A percentile compares a stretch with the other conserved stretches of the same genome.
phyloP scores from a whole-genome alignment of 2,329 filamentous ascomycete genomes.

The Sclerotinia nivalis region DNA sequence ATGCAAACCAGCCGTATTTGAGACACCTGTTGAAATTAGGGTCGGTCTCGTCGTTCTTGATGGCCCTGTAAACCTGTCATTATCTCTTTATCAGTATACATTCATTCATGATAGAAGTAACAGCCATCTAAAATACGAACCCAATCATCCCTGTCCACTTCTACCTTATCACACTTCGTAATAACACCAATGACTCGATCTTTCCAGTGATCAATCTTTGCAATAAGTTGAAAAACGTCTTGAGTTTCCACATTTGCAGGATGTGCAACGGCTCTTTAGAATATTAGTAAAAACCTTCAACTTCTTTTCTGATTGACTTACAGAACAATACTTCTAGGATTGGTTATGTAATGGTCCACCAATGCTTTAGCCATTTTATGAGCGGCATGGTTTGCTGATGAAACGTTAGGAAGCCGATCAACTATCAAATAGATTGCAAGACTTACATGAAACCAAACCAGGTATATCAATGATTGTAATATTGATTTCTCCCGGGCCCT shows the following conservation, averaged over 20 bases:
- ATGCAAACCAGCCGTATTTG: slow-evolving; percentile 12
- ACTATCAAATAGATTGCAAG: background rate
- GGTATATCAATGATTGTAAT: slow-evolving; percentile 38
- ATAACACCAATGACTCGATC: slow-evolving; percentile 14
- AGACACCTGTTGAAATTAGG: background rate
- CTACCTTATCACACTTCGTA: slow-evolving; percentile 16
- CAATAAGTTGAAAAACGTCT: slow-evolving; percentile 34
- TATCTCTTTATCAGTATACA: background rate
- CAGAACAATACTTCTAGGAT: slow-evolving; percentile 47
- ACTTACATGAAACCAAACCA: slow-evolving; percentile 34
- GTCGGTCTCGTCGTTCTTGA: background rate
- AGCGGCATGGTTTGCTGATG: slow-evolving; percentile 9
- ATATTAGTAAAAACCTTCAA: background rate
- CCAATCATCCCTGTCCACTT: slow-evolving; percentile 7
- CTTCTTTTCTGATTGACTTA: background rate
- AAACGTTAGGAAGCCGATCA: background rate
- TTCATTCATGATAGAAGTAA: no score
- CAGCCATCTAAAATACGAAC: background rate
- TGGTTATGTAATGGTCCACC: slow-evolving; percentile 43
- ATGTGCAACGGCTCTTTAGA: slow-evolving; percentile 45
- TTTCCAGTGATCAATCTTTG: slow-evolving; percentile 24
- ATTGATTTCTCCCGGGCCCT: slow-evolving; percentile 29
- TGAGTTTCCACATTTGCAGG: slow-evolving; percentile 45
- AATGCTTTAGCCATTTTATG: slow-evolving; percentile 29
- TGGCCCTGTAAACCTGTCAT: background rate